Base-by-base conservation (phyloP, 2,329 filamentous ascomycete species). In the Arachnopeziza araneosa region DNA sequence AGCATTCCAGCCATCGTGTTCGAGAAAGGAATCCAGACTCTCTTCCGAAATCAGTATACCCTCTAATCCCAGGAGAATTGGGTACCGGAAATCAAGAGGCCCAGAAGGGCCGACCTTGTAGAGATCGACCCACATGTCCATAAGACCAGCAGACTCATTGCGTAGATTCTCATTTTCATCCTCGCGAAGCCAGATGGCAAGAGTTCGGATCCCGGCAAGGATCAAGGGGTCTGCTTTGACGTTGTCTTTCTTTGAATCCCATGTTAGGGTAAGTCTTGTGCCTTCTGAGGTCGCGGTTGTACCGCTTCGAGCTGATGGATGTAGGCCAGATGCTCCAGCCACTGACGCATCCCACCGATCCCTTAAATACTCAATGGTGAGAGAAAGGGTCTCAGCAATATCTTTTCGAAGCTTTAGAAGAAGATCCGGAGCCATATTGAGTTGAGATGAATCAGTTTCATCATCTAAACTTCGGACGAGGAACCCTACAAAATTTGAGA, bases 321-420 rank as follows among this genome's bases (percentile, higher is more conserved):
- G 83, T 7, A 88, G 70, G 2, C 85, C 85, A 70, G 81, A 79
- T 7, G 83, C 82, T 12, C 85, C 86, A 2, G 84, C 81, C n/a
- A 83, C 76, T 1, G 83, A 81, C 4, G 83, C 83, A 68, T 90
- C 87, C 83, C 84, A 89, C n/a, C 86, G 76, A 68, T 90, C 87
- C 50, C 86, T 81, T 1, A 90, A 77, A 69, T 85, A 87, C 72
- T 89, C 87, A 61, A 86, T 79, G 0, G 81, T 80, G 1, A 86
- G 72, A 0, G 83, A 84, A 68, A 89, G 78, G 2, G 86, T 84
- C 67, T 90, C 87, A 0, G 81, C 78, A 55, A 89, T 79, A 57
- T 80, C 76, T 55, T 79, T 83, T 49, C 84, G 80, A 6, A 89
- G 74, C 66, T 83, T 85, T 17, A 89, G 75, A 24, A 90, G 78